Base-by-base conservation (phyloP, 768 basidiomycete species). In the Hortiboletus campestris region DNA sequence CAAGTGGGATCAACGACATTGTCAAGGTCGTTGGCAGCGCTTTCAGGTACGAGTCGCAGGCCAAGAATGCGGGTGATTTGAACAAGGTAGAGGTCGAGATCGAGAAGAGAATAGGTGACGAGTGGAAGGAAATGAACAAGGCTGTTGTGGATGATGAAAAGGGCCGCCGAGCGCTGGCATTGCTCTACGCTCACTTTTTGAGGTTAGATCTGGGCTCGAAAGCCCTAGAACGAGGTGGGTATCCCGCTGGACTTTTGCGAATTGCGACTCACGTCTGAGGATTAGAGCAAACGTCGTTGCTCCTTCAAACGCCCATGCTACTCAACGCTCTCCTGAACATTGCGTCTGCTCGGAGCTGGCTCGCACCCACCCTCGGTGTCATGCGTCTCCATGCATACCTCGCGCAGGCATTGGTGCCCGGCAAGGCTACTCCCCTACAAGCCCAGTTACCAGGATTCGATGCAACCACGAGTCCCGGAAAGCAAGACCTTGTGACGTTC, bases 341-440 rank as follows among this genome's bases (percentile, higher is more conserved):
- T 58, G 80, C 89, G 0, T 80, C 90, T 19, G 81, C 94, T 0
- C 91, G 94, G 60, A 93, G 85, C 66, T 99, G 95, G 95, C 83
- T 98, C 10, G 66, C 80, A 6, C 88, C 93, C 2, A 86, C 91
- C 0, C 75, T 95, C 36, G 76, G 82, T 31, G 78, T 86, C 63
- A 89, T 97, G 83, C 87, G 86, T 38, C 74, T 99, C 28, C 88
- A 95, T 61, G 83, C 90, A 5, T 84, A 85, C 70, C 77, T 99
- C 34, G 80, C 84, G 0, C 97, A 99, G 73, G 97, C 92, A 1
- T 74, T 94, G 19, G 74, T 83, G 4, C 88, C 88, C 2, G 80
- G 81, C 45, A 74, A 78, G 38, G 48, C 55, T 19, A 67, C 68
- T 13, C 65, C 76, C 12, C 73, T 65, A 19, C 81, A 92, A 45